A percentile compares a stretch with the other conserved stretches of the same genome.
Evolutionary conservation across 495 filamentous ascomycete species (phyloP).

Genomic region (Trichoderma asperelloides): DNA sequence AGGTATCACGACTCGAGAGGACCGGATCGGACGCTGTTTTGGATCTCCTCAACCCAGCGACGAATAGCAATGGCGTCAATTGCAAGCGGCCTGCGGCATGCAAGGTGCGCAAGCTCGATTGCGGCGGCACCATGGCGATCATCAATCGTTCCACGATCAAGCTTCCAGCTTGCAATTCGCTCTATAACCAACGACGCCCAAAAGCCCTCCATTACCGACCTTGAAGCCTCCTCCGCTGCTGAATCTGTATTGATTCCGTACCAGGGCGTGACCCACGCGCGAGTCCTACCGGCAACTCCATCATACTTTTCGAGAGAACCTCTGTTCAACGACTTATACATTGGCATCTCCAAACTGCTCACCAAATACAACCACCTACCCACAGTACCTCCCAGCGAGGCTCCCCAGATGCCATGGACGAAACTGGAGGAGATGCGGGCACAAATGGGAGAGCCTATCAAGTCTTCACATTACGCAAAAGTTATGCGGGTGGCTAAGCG

Average conservation of each 20-base stretch:
- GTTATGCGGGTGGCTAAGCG: slow-evolving; percentile 67
- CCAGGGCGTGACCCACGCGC: slow-evolving; percentile 32
- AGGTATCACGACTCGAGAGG: not conserved
- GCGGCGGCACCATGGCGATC: not conserved
- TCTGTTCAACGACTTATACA: slow-evolving; percentile 74
- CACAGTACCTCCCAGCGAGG: slow-evolving; percentile 49
- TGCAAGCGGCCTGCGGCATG: slow-evolving; percentile 8
- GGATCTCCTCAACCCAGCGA: not conserved
- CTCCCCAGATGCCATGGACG: slow-evolving; percentile 77
- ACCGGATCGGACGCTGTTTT: not conserved
- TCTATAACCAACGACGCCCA: slow-evolving; percentile 29
- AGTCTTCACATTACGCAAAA: slow-evolving; percentile 66
- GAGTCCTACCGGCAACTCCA: slow-evolving; percentile 73
- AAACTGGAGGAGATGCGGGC: slow-evolving; percentile 66
- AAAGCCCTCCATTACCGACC: not conserved
- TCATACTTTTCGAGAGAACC: slow-evolving; percentile 89
- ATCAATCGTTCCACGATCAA: not conserved
- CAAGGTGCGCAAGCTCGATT: not conserved
- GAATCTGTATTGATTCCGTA: slow-evolving; percentile 3
- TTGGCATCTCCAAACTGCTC: slow-evolving; percentile 61
- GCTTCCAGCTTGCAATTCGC: slow-evolving; percentile 3
- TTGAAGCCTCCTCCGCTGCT: not conserved
- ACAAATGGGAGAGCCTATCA: slow-evolving; percentile 65
- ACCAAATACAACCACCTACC: slow-evolving; percentile 66
- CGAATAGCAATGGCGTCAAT: slow-evolving; percentile 3